Evolutionary conservation across 805 yeast genomes (phyloP), one percentile per base, ranked within the genome.

Genomic region (Starmerella asiatica): DNA sequence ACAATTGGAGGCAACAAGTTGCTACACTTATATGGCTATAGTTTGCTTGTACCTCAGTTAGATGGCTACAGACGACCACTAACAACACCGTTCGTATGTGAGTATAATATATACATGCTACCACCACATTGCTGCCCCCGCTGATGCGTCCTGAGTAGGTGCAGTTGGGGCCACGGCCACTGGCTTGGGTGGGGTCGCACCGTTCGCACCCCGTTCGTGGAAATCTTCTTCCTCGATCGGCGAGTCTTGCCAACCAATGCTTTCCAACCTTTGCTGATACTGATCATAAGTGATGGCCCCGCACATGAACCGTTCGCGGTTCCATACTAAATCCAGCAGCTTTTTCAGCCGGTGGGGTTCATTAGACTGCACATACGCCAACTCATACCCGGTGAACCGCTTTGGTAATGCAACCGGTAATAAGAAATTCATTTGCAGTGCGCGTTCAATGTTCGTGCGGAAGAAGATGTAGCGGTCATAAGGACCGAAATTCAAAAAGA

Each of bases 221-320:
- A 23, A 7, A 7, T 37, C 40, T 24, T 36, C 46, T 28, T 38
- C 39, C 14, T 26, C 29, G 14, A 43, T 29, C 1, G 40, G 43
- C 18, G 43, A 34, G 29, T 46, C 45, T 15, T 33, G 29, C 49
- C 49, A 46, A 7, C 48, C 49, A 14, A 40, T 31, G 18, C 12
- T 27, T 14, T 36, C 38, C 12, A 41, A 32, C 3, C 20, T 19
- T 6, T 26, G 28, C 23, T 29, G 28, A 40, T 44, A 46, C 17
- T 41, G 37, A 12, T 40, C 42, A 4, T 37, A 36, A 27, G 42
- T 26, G 31, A 34, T 34, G 8, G 44, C 37, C 12, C 49, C 50
- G 11, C 29, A 20, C 18, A 36, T 28, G 18, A 45, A 32, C 11
- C 50, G 43, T 35, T 46, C 49, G n/a, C 46, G 45, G 29, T 40